A percentile compares a stretch with the other conserved stretches of the same genome.
Conservation (phyloP, 2,329 filamentous ascomycete species). For the Daldinia eschscholtzii region DNA sequence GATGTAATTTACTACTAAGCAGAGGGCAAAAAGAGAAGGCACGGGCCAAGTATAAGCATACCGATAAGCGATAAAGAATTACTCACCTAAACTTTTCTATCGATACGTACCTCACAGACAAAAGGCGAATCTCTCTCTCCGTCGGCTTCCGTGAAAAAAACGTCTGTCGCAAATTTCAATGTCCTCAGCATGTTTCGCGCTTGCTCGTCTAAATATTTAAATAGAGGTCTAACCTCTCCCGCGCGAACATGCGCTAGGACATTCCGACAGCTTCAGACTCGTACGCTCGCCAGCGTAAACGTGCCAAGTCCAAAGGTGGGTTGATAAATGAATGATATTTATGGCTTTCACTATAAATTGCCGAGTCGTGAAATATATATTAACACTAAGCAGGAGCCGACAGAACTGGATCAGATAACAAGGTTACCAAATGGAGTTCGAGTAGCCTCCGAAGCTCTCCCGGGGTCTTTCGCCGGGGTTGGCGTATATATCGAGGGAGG, state of each 20-base stretch:
- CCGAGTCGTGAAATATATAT: not conserved
- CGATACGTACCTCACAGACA: conserved; percentile 30
- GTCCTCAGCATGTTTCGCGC: conserved; percentile 49
- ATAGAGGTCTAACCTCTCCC: conserved; percentile 45
- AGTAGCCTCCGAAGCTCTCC: conserved; percentile 93
- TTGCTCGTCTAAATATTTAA: conserved; percentile 42
- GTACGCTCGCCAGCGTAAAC: conserved; percentile 46
- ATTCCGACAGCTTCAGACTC: conserved; percentile 36
- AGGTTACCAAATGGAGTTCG: conserved; percentile 92
- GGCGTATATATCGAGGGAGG: conserved; percentile 97
- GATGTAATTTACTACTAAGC: conserved; percentile 9
- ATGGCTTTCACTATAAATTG: not conserved
- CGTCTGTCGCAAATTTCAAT: conserved; percentile 24
- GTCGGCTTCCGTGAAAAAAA: conserved; percentile 12
- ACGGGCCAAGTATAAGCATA: not conserved
- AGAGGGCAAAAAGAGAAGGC: conserved; percentile 2
- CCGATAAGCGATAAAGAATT: conserved; percentile 13
- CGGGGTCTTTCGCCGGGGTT: conserved; percentile 93
- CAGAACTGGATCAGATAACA: conserved; percentile 88
- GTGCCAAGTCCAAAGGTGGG: conserved; percentile 47
- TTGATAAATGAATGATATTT: not conserved
- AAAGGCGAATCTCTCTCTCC: conserved; percentile 30
- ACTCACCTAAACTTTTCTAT: conserved; percentile 37
- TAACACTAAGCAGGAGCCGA: conserved; percentile 74
- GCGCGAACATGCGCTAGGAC: conserved; percentile 34